Evolutionary conservation across 331 rosid species (phyloP), one percentile per base, ranked within the genome.

Genomic region (Quercus lobata): DNA sequence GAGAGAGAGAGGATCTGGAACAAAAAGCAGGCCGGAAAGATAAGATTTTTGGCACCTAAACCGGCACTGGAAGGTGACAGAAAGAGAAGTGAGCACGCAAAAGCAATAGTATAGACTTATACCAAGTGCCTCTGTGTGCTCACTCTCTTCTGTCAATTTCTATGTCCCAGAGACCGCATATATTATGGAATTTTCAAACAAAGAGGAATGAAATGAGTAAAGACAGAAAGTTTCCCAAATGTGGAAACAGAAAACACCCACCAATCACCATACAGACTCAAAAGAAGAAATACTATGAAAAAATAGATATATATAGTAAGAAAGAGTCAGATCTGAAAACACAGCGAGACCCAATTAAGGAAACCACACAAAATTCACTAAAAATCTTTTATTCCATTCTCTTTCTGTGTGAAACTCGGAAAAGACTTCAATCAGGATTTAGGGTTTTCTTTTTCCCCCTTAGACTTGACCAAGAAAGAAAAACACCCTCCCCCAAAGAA

Each of bases 71-170:
- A 86, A 91, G 72, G 71, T 87, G 94, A 88, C 98, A 90, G 97
- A 78, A 52, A 87, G 97, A 92, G 92, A 44, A 84, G 82, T 86
- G 93, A 94, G 98, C 98, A 94, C 98, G 76, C 97, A 92, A 89
- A 91, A 84, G 91, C 79, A 91, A 63, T 54, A 77, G 81, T 81
- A 88, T 87, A 89, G 8, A 63, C 29, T 68, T 86, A 89, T 92
- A 92, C 74, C 35, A 73, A 84, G 37, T 77, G 80, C 92, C 88
- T 84, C 97, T 91, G 87, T 87, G 98, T 94, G 98, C 98, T 94
- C 98, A 88, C 98, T 94, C 98, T 94, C 98, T 94, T 94, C 98
- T 94, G 98, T 94, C 98, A 94, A 91, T 89, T 91, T 91, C 96
- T 75, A 84, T 80, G 87, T 85, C 72, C 88, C 88, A 77, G 57